Percentiles rank a stretch among this genome's conserved stretches.
Conservation (phyloP, 768 basidiomycete species). For the Termitomyces sp. region DNA sequence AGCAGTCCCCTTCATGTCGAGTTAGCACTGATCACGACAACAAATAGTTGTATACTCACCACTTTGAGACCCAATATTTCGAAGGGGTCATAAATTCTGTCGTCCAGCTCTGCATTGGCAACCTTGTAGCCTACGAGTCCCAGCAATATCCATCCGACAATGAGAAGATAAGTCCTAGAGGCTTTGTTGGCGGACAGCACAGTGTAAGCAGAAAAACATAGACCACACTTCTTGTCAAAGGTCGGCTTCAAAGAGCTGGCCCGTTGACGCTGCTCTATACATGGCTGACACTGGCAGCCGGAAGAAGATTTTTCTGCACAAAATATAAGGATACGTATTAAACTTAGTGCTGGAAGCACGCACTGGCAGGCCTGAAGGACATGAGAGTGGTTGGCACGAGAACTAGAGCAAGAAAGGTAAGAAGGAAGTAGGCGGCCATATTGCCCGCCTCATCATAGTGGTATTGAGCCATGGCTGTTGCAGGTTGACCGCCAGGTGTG, state of each 20-base stretch:
- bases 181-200: background rate
- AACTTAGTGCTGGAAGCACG: slow-evolving; percentile 18
- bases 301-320: slow-evolving; percentile 28
- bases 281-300: slow-evolving; percentile 61
- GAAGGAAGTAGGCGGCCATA: slow-evolving; percentile 87
- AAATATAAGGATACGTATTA: slow-evolving; percentile 1
- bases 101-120: slow-evolving; percentile 49
- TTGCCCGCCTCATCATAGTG: slow-evolving; percentile 82
- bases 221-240: slow-evolving; percentile 44
- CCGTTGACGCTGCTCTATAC: slow-evolving; percentile 47
- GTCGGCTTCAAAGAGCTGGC: slow-evolving; percentile 45
- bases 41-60: slow-evolving; percentile 36
- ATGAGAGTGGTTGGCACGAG: slow-evolving; percentile 75
- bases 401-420: slow-evolving; percentile 82
- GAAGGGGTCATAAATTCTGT: slow-evolving; percentile 87
- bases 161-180: slow-evolving; percentile 53
- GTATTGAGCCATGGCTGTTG: slow-evolving; percentile 59
- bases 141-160: slow-evolving; percentile 71
- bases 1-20: slow-evolving; percentile 43
- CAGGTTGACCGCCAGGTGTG: background rate
- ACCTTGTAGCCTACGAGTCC: slow-evolving; percentile 65
- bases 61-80: slow-evolving; percentile 79
- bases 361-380: slow-evolving; percentile 40
- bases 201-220: slow-evolving; percentile 1
- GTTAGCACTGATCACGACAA: background rate